Percentiles rank a stretch among this genome's conserved stretches.
Conservation (phyloP, 352 stramenopile genomes). For the Lagenidium giganteum region DNA sequence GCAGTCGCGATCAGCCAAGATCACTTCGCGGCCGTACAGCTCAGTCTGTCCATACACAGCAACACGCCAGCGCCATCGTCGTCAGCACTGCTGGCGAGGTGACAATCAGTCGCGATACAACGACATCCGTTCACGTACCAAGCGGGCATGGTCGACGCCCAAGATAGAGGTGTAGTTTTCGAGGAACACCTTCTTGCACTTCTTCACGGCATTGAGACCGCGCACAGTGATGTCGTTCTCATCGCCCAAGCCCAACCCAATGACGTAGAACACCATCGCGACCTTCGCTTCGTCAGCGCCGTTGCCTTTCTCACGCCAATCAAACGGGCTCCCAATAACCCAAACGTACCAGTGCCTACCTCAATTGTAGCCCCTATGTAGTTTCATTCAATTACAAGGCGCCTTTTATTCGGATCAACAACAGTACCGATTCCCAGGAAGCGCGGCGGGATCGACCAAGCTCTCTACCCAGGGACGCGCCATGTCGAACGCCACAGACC, state of each 20-base stretch:
- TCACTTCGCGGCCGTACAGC: slow-evolving; percentile 93
- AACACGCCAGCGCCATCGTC: not conserved
- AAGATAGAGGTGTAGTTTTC: slow-evolving; percentile 99
- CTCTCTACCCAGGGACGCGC: not conserved
- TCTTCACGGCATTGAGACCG: slow-evolving; percentile 94
- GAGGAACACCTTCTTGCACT: slow-evolving; percentile 93
- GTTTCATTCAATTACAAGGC: too few relatives aligned
- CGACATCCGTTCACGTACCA: slow-evolving; percentile 36
- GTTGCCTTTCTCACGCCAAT: too few relatives aligned
- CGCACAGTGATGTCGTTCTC: slow-evolving; percentile 98
- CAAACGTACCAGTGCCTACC: too few relatives aligned
- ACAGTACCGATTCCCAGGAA: too few relatives aligned
- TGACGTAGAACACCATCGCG: slow-evolving; percentile 93
- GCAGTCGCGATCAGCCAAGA: slow-evolving; percentile 91
- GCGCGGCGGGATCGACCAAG: too few relatives aligned
- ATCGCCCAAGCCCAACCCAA: slow-evolving; percentile 96
- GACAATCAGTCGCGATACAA: slow-evolving; percentile 3
- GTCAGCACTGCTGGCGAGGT: not conserved
- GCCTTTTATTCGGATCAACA: too few relatives aligned
- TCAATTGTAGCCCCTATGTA: too few relatives aligned
- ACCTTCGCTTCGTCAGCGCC: not conserved
- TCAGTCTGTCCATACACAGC: slow-evolving; percentile 70
- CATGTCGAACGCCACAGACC: slow-evolving; percentile 89
- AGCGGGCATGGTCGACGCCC: slow-evolving; percentile 78
- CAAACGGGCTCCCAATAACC: too few relatives aligned